A percentile compares a stretch with the other conserved stretches of the same genome.
Evolutionary conservation across 192 early-diverging fungal species (phyloP).

Genomic region (Umbelopsis sp.): DNA sequence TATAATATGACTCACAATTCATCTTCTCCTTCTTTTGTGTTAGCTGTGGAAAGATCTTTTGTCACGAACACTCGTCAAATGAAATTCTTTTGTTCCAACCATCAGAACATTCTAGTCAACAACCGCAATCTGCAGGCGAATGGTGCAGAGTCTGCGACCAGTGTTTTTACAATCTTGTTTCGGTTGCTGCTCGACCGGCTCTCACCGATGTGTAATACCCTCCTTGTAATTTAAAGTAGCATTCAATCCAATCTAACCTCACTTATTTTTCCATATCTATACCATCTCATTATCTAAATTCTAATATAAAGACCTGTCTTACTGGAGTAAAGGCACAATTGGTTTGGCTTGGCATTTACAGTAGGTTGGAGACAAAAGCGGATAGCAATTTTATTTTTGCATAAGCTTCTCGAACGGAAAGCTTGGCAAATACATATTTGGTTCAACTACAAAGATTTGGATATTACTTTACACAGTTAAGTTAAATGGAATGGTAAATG

Average conservation of each 20-base stretch:
- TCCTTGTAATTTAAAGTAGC: background rate
- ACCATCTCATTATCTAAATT: background rate
- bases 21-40: background rate
- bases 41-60: constrained; percentile 32
- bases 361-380: too few relatives aligned
- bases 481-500: background rate
- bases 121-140: background rate
- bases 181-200: background rate
- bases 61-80: constrained; percentile 32
- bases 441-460: too few relatives aligned
- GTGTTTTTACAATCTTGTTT: constrained; percentile 21
- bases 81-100: constrained; percentile 25
- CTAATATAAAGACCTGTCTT: background rate
- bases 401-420: too few relatives aligned
- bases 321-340: too few relatives aligned
- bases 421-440: too few relatives aligned
- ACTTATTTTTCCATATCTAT: background rate
- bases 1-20: background rate
- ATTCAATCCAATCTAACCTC: background rate
- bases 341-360: too few relatives aligned
- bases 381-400: too few relatives aligned
- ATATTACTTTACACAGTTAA: background rate
- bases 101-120: background rate
- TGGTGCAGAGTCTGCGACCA: constrained; percentile 28
- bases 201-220: background rate